A percentile compares a stretch with the other conserved stretches of the same genome.
Evolutionary conservation across 768 basidiomycete genomes (phyloP).

Genomic region (Panaeolus cyanescens): DNA sequence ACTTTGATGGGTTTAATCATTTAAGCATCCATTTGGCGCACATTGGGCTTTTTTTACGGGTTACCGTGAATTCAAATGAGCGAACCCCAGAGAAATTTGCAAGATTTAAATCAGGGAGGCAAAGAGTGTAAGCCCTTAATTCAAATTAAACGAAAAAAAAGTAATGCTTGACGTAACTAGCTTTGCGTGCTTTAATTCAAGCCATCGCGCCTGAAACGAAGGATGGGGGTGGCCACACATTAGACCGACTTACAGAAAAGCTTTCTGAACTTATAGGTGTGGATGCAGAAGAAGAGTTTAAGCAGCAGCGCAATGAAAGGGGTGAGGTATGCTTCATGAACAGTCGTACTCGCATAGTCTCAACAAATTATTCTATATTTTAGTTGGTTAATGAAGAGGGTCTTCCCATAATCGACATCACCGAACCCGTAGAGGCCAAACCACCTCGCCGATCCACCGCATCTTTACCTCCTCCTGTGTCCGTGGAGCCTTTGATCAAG

Average conservation of each 20-base stretch:
- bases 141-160: neutral
- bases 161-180: slow-evolving; percentile 20
- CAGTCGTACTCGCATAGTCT: neutral
- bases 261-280: slow-evolving; percentile 58
- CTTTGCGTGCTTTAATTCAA: slow-evolving; percentile 41
- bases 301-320: slow-evolving; percentile 47
- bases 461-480: slow-evolving; percentile 21
- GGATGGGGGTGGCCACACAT: slow-evolving; percentile 24
- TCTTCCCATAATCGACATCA: slow-evolving; percentile 77
- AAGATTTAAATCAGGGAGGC: slow-evolving; percentile 28
- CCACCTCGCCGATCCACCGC: slow-evolving; percentile 10
- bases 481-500: slow-evolving; percentile 42
- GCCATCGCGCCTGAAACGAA: slow-evolving; percentile 35
- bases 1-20: neutral
- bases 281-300: slow-evolving; percentile 31
- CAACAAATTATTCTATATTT: slow-evolving; percentile 7
- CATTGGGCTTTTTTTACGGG: neutral
- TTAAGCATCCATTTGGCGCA: neutral
- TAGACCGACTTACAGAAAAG: slow-evolving; percentile 58
- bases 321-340: slow-evolving; percentile 58
- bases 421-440: slow-evolving; percentile 49
- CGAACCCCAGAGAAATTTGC: slow-evolving; percentile 17
- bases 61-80: slow-evolving; percentile 9
- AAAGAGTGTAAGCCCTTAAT: slow-evolving; percentile 26
- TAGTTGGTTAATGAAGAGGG: slow-evolving; percentile 79